Evolutionary conservation across 2,329 filamentous ascomycete genomes (phyloP).

Genomic region (Capronia americana): DNA sequence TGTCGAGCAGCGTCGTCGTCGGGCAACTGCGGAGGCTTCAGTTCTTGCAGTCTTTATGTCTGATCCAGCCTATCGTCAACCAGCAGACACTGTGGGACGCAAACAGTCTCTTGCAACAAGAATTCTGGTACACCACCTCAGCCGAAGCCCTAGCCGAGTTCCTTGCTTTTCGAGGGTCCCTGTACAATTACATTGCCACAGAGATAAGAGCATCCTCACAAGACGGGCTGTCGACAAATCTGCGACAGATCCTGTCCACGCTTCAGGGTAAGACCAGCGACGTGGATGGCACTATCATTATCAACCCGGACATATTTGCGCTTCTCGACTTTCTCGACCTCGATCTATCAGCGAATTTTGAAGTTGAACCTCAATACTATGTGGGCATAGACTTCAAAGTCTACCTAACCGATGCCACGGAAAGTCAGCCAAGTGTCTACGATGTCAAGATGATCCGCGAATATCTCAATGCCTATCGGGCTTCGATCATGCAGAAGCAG

Average conservation of each 20-base stretch:
- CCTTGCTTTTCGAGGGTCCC: conserved; percentile 74
- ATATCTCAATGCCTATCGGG: conserved; percentile 60
- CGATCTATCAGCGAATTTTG: conserved; percentile 57
- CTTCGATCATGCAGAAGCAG: conserved; percentile 63
- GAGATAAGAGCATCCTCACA: conserved; percentile 81
- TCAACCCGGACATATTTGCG: conserved; percentile 82
- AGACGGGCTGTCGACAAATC: conserved; percentile 71
- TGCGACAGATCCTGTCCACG: conserved; percentile 68
- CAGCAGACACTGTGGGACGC: conserved; percentile 77
- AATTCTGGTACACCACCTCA: conserved; percentile 73
- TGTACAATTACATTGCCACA: conserved; percentile 82
- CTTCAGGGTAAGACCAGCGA: conserved; percentile 76
- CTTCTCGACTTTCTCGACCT: conserved; percentile 88
- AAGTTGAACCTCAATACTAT: conserved; percentile 65
- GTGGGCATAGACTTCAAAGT: conserved; percentile 70
- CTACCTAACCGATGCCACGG: conserved; percentile 67
- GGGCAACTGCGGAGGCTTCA: conserved; percentile 79
- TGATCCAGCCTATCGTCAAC: conserved; percentile 73
- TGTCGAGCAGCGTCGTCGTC: conserved; percentile 77
- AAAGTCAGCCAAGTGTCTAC: conserved; percentile 61
- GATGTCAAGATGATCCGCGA: conserved; percentile 75
- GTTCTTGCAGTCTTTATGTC: conserved; percentile 78
- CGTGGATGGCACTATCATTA: conserved; percentile 69
- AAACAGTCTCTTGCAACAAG: conserved; percentile 62
- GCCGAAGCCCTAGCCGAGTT: conserved; percentile 77